Percentiles rank a stretch among this genome's conserved stretches.
Conservation (phyloP, 805 yeast genomes). For the Millerozyma acaciae region DNA sequence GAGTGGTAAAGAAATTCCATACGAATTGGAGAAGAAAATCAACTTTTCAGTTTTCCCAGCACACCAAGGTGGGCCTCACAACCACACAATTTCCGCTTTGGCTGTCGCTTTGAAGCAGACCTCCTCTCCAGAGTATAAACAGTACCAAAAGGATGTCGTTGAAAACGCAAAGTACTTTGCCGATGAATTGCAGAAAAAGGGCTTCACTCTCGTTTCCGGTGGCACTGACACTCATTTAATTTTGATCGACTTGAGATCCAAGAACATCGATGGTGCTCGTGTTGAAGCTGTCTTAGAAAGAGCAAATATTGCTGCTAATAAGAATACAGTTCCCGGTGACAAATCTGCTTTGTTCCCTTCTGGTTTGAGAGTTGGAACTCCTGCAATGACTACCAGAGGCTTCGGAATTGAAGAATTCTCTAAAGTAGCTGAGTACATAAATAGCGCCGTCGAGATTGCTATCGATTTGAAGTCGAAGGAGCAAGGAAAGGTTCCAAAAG, state of each 20-base stretch:
- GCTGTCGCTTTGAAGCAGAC: constrained; percentile 98
- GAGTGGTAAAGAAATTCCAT: constrained; percentile 86
- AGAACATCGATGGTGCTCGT: constrained; percentile 95
- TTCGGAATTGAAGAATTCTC: constrained; percentile 82
- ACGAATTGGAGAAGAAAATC: constrained; percentile 91
- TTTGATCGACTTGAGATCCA: constrained; percentile 80
- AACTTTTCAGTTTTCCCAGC: constrained; percentile 99
- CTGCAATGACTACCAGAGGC: constrained; percentile 98
- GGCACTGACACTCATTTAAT: constrained; percentile 99
- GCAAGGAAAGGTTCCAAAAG: constrained; percentile 55
- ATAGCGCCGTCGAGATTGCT: constrained; percentile 68
- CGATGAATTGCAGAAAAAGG: constrained; percentile 61
- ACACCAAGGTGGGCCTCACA: constrained; percentile 99
- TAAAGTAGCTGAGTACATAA: constrained; percentile 76
- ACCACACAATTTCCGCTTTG: constrained; percentile 96
- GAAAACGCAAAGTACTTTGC: constrained; percentile 86
- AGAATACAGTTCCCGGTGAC: constrained; percentile 98
- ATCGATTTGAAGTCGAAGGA: constrained; percentile 56
- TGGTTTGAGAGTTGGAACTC: constrained; percentile 96
- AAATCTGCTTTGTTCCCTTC: constrained; percentile 95
- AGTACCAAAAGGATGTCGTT: constrained; percentile 84
- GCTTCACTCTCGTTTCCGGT: constrained; percentile 80
- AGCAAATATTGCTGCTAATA: constrained; percentile 92
- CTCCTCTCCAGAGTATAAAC: constrained; percentile 81
- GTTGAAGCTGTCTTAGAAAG: constrained; percentile 93